phyloP scores from a whole-genome alignment of 306 rosid species.

The Medicago arabica region DNA sequence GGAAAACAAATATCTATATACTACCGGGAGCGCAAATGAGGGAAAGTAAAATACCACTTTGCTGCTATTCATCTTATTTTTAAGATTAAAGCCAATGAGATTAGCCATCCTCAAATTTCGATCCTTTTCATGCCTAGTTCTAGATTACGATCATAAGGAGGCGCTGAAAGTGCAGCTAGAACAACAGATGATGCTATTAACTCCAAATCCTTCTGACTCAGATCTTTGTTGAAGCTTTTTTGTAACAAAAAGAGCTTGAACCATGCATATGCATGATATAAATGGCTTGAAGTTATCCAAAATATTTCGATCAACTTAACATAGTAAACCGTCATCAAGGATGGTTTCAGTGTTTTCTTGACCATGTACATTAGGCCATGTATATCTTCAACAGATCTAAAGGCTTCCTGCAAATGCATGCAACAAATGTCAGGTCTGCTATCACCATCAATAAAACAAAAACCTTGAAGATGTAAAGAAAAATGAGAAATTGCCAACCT shows the following conservation, averaged over 20 bases:
- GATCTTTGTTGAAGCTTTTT: conserved; percentile 89
- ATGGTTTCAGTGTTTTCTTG: conserved; percentile 90
- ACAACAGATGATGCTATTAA: conserved; percentile 96
- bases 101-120: conserved; percentile 89
- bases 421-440: conserved; percentile 6
- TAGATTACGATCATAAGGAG: conserved; percentile 81
- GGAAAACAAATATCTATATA: conserved; percentile 14
- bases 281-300: conserved; percentile 87
- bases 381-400: conserved; percentile 93
- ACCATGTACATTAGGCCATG: conserved; percentile 97
- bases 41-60: conserved; percentile 70
- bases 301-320: conserved; percentile 89
- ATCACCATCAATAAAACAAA: neutral
- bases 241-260: conserved; percentile 88
- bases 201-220: conserved; percentile 96
- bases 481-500: conserved; percentile 53
- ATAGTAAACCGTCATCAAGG: conserved; percentile 93
- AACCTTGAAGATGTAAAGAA: neutral
- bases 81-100: conserved; percentile 90
- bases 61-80: conserved; percentile 78
- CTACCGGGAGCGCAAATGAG: conserved; percentile 8
- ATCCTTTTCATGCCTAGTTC: conserved; percentile 88
- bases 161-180: conserved; percentile 88
- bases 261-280: conserved; percentile 98
- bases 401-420: conserved; percentile 77